Base-by-base conservation (phyloP, 176 grass and related monocot genomes). In the Neostapfia colusana region DNA sequence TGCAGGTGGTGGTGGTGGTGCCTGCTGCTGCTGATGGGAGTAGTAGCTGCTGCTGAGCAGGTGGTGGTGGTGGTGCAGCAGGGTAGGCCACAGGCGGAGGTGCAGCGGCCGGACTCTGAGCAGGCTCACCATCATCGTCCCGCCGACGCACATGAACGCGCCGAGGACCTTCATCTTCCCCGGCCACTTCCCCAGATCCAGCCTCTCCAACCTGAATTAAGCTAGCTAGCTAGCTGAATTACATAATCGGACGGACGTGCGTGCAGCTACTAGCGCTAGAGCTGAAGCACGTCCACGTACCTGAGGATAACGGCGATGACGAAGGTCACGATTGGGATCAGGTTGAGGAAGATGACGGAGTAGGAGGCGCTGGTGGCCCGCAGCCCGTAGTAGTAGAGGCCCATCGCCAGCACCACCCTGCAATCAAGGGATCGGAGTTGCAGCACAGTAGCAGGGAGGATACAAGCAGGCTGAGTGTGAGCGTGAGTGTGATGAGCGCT, bases 301-400 rank as follows among this genome's bases (percentile, higher is more conserved):
- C 85, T 23, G 48, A 85, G 49, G 4, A 79, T 16, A 24, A 72
- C n/a, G 7, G 89, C 85, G 1, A 92, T 74, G 12, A 72, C 3
- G 50, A 82, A 92, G 74, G 89, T 88, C 20, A 85, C 61, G 1
- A 77, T 21, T 8, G 89, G 89, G 48, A 85, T 79, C 10, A 92
- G 54, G 48, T 92, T 92, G 12, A 88, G 44, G 69, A 85, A 85
- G 44, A 60, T 45, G 16, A 50, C 65, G 1, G 78, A 81, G 41
- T 88, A 88, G 0, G 79, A 55, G 25, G 89, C 74, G n/a, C 36
- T 79, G 10, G 85, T 91, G 41, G n/a, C 23, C 2, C 34, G 35
- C 3, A 85, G 50, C 4, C 89, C 89, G 0, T 73, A 87, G 57
- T 92, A 88, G 75, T 92, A 88, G 20, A 88, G 0, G 6, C 83